Percentiles rank a stretch among this genome's conserved stretches.
These are phyloP conservation scores for Acer negundo DNA, from an alignment of 345 rosid genomes.

Conservation along the genomic window DNA sequence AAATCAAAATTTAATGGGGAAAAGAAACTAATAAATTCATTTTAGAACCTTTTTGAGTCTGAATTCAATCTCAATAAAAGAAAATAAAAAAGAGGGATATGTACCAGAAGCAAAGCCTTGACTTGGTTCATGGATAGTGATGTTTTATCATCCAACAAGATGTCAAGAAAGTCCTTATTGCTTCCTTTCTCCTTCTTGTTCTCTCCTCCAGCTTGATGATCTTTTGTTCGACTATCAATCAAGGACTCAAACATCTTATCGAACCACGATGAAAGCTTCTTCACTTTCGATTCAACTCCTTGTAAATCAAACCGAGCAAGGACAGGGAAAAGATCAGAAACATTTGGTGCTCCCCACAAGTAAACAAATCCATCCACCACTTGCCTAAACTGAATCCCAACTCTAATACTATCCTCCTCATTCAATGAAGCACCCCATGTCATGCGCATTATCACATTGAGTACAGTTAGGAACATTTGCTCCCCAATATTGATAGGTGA, in stretches of 20 bases:
- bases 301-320: slow-evolving; percentile 57
- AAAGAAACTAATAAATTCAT: too few relatives aligned
- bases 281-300: slow-evolving; percentile 41
- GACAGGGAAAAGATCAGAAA: slow-evolving; percentile 52
- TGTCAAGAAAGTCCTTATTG: slow-evolving; percentile 34
- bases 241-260: slow-evolving; percentile 29
- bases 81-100: not conserved
- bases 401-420: slow-evolving; percentile 34
- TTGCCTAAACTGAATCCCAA: slow-evolving; percentile 38
- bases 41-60: not conserved
- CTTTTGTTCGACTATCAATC: slow-evolving; percentile 20
- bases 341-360: slow-evolving; percentile 43
- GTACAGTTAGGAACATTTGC: slow-evolving; percentile 30
- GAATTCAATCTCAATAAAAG: too few relatives aligned
- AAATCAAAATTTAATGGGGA: too few relatives aligned
- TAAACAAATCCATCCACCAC: slow-evolving; percentile 29
- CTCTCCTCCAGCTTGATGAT: slow-evolving; percentile 21
- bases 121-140: slow-evolving; percentile 11
- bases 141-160: slow-evolving; percentile 22
- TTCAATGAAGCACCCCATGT: slow-evolving; percentile 49
- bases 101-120: slow-evolving; percentile 22
- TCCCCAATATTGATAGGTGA: slow-evolving; percentile 40
- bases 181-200: slow-evolving; percentile 7
- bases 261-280: slow-evolving; percentile 24
- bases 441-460: slow-evolving; percentile 49